Base-by-base conservation (phyloP, 2,329 filamentous ascomycete genomes). In the Monosporascus ibericus region DNA sequence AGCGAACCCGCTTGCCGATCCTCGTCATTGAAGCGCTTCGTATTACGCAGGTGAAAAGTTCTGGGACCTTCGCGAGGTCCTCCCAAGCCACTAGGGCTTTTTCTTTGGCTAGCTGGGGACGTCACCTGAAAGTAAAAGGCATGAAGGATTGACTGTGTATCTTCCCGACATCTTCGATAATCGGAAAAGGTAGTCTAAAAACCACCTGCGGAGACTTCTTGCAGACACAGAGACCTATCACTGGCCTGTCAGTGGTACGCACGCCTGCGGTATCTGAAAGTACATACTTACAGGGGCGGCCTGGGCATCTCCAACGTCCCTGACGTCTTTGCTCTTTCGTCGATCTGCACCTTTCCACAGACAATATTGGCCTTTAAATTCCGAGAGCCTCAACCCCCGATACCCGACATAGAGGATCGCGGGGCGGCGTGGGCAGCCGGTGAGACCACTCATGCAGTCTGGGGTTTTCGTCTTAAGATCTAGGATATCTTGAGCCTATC, bases 1-100 rank as follows among this genome's bases (percentile, higher is more conserved):
- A 58, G 54, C 42, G 42, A 46, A 59, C 60, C 61, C 62, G 64
- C 60, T 64, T 24, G 42, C 22, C 42, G 42, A 46, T 46, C 42
- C 27, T 30, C 25, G 24, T 15, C 25, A 62, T 57, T 57, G 47
- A 40, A 55, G 58, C 56, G 49, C 18, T 42, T 42, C 39, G 39
- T 42, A 42, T 27, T 46, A 24, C 25, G 5, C 42, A 46, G 42
- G 25, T 46, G 42, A 46, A 25, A 24, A 17, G 17, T n/a, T 25
- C 17, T 24, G 15, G 24, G 24, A 15, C 22, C 42, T 6, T 27
- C 25, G 20, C 42, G 17, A n/a, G 38, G 17, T 40, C 38, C 38
- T n/a, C 11, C 11, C n/a, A 46, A 46, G 42, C 42, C 42, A 46
- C 42, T 46, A 24, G 17, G 18, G 42, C 20, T 18, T 46, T 27